Evolutionary conservation across 2,329 filamentous ascomycete species (phyloP).

Genomic region (Bimuria novae-zelandiae): DNA sequence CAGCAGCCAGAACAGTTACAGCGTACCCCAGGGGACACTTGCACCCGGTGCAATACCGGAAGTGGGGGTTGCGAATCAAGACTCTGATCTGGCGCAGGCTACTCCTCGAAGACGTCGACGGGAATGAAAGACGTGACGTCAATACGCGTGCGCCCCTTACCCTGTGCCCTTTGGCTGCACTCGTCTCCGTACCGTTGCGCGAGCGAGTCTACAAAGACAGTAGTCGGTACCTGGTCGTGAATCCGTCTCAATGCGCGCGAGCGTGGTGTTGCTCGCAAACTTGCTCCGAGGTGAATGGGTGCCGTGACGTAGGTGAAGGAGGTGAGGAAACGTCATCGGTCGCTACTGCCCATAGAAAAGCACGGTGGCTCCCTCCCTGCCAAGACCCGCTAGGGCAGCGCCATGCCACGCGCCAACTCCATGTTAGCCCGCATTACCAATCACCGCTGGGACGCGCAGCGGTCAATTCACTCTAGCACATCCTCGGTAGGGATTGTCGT

Average conservation of each 20-base stretch:
- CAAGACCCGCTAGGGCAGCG: constrained; percentile 3
- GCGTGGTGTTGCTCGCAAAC: constrained; percentile 6
- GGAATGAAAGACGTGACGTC: constrained; percentile 6
- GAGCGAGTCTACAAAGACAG: not conserved
- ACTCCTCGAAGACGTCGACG: constrained; percentile 6
- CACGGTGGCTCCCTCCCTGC: constrained; percentile 2
- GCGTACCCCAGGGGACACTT: constrained; percentile 2
- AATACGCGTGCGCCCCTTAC: constrained; percentile 7
- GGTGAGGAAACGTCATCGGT: constrained; percentile 10
- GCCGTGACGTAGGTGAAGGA: constrained; percentile 10
- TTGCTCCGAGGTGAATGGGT: constrained; percentile 4
- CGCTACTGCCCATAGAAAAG: constrained; percentile 7
- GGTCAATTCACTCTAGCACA: not conserved
- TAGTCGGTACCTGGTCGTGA: not conserved
- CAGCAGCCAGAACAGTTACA: not conserved
- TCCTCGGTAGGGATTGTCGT: not conserved
- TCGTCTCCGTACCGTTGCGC: not conserved
- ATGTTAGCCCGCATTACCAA: constrained; percentile 1
- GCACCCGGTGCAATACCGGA: not conserved
- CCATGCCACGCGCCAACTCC: not conserved
- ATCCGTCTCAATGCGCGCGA: not conserved
- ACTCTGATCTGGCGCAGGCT: not conserved
- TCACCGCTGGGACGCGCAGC: not conserved
- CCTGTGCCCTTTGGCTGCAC: not conserved
- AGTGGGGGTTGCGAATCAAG: constrained; percentile 8